Conservation (phyloP, 1,284 basidiomycete species). For the Leccinum pseudoinsigne region DNA sequence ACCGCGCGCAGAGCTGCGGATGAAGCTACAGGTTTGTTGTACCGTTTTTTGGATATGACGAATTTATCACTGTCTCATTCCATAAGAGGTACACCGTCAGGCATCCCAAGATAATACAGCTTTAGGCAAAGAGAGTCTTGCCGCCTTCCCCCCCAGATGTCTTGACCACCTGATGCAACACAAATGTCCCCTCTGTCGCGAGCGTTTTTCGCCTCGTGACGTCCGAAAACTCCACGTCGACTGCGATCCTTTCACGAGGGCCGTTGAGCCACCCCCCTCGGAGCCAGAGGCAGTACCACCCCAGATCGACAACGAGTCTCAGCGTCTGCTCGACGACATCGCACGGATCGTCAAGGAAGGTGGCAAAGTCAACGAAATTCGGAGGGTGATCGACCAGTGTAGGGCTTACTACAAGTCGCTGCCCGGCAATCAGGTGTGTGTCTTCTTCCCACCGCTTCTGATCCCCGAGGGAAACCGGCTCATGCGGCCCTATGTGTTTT, state of each 20-base stretch:
- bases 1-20: conserved; percentile 72
- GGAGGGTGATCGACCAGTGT: conserved; percentile 38
- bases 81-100: conserved; percentile 71
- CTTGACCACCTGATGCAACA: conserved; percentile 34
- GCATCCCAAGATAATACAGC: conserved; percentile 76
- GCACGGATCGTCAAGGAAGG: conserved; percentile 40
- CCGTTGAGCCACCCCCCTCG: conserved; percentile 10
- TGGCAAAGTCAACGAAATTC: conserved; percentile 35
- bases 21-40: conserved; percentile 66
- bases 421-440: conserved; percentile 35
- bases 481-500: neutral
- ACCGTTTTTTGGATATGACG: neutral
- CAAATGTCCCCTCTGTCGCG: conserved; percentile 38
- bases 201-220: conserved; percentile 31
- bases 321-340: conserved; percentile 37
- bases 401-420: conserved; percentile 36
- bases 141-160: conserved; percentile 23
- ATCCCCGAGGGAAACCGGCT: neutral
- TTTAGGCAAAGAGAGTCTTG: conserved; percentile 78
- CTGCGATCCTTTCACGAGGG: conserved; percentile 16
- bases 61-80: conserved; percentile 4
- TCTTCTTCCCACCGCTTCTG: conserved; percentile 1
- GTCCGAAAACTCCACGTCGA: conserved; percentile 36
- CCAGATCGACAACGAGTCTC: conserved; percentile 33
- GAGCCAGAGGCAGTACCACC: conserved; percentile 20